Conservation (phyloP, 495 filamentous ascomycete species). For the Darksidea phi region DNA sequence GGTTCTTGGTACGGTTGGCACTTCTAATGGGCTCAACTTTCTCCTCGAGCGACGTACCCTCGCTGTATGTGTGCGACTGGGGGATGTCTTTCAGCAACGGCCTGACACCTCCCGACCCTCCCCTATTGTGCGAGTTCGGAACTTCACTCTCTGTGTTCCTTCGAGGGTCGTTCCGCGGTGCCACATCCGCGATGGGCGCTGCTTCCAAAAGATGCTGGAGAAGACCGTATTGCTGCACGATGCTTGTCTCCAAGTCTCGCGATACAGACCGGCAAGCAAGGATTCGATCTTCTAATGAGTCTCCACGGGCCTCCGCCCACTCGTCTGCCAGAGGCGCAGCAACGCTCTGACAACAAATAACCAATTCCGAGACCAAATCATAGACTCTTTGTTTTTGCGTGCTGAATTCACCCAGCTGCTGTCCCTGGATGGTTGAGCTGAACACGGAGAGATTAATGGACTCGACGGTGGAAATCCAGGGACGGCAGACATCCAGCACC, state of each 20-base stretch:
- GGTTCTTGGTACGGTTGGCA: conserved; percentile 70
- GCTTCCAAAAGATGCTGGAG: conserved; percentile 83
- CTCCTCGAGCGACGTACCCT: conserved; percentile 58
- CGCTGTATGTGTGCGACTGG: conserved; percentile 65
- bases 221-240: conserved; percentile 83
- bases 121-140: conserved; percentile 16
- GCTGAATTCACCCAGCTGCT: conserved; percentile 82
- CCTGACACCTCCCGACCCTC: conserved; percentile 31
- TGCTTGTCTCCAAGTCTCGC: conserved; percentile 77
- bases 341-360: conserved; percentile 81
- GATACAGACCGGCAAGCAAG: conserved; percentile 72
- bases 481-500: conserved; percentile 80
- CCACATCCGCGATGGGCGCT: conserved; percentile 54
- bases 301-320: conserved; percentile 88
- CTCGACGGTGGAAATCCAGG: conserved; percentile 83
- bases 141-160: conserved; percentile 32
- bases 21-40: conserved; percentile 51
- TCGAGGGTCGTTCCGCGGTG: conserved; percentile 43
- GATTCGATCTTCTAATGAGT: conserved; percentile 85
- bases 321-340: conserved; percentile 89
- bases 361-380: conserved; percentile 85
- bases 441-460: conserved; percentile 79
- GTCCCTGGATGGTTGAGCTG: conserved; percentile 73
- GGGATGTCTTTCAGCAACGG: conserved; percentile 36
- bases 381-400: conserved; percentile 89